phyloP scores from a whole-genome alignment of 2,329 filamentous ascomycete genomes.

The Pyrenochaeta sp. region DNA sequence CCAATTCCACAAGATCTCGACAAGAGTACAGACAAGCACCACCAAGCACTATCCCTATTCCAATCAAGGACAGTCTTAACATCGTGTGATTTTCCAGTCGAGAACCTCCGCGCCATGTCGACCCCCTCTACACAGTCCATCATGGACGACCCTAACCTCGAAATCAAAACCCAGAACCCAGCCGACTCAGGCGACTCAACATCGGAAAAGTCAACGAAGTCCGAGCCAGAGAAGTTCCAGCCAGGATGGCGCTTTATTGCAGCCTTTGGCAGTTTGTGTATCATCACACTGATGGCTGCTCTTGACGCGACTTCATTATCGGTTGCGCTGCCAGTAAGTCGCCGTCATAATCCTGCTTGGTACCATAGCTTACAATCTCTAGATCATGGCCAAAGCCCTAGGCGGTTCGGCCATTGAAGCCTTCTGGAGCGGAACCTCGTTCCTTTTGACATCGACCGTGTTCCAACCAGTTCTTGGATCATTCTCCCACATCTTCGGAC shows the following conservation, averaged over 20 bases:
- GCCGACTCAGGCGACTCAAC: constrained; percentile 11
- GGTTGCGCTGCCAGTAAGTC: constrained; percentile 60
- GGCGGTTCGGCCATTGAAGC: constrained; percentile 50
- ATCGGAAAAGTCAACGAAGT: constrained; percentile 13
- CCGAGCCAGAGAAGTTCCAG: constrained; percentile 31
- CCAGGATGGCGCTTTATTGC: constrained; percentile 39
- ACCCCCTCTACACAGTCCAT: constrained; percentile 17
- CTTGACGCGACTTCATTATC: constrained; percentile 71
- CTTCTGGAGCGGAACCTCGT: constrained; percentile 53
- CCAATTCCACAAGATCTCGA: not conserved
- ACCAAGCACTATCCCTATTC: not conserved
- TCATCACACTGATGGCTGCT: constrained; percentile 68
- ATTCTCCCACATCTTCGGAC: constrained; percentile 51
- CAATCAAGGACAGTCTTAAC: not conserved
- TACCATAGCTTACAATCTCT: constrained; percentile 5
- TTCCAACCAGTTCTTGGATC: constrained; percentile 51
- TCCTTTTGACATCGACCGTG: constrained; percentile 50
- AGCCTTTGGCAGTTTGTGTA: constrained; percentile 56
- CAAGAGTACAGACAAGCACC: not conserved
- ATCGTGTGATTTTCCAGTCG: not conserved
- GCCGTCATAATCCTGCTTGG: too few species aligned
- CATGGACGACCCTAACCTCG: constrained; percentile 14
- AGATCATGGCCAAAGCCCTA: constrained; percentile 49
- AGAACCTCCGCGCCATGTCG: constrained; percentile 6
- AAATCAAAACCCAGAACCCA: constrained; percentile 8